These are phyloP conservation scores for Artemisia argyi DNA, from an alignment of 129 eudicot genomes.

Conservation along the genomic window DNA sequence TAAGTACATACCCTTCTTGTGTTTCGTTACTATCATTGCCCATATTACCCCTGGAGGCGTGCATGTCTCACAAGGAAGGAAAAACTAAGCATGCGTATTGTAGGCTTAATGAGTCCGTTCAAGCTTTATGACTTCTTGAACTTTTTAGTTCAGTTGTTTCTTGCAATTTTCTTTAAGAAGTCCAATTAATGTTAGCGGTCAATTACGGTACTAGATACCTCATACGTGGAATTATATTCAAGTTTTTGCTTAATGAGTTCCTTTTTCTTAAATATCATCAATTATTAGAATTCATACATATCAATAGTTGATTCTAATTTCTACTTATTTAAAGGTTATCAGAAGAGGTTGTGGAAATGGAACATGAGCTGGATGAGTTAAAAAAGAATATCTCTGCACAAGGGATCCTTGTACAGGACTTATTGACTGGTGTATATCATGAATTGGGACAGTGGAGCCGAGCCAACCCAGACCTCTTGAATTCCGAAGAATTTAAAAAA, in stretches of 20 bases:
- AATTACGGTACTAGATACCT: background rate
- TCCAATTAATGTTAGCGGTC: background rate
- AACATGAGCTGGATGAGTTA: conserved; percentile 81
- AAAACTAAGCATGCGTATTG: background rate
- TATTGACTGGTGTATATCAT: conserved; percentile 68
- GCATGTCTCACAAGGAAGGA: background rate
- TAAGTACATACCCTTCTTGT: too few relatives aligned
- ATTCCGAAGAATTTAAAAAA: conserved; percentile 41
- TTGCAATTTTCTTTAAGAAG: conserved; percentile 1
- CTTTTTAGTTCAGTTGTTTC: conserved; percentile 2
- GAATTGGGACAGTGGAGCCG: conserved; percentile 67
- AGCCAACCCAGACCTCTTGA: conserved; percentile 39
- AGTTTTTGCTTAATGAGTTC: background rate
- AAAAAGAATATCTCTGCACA: conserved; percentile 80
- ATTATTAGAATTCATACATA: conserved; percentile 1
- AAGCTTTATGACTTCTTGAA: conserved; percentile 1
- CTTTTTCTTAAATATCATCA: background rate
- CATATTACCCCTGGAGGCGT: background rate
- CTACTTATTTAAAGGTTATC: conserved; percentile 53
- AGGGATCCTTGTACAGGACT: conserved; percentile 83
- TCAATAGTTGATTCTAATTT: conserved; percentile 10
- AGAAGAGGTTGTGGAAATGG: conserved; percentile 90
- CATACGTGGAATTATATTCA: background rate
- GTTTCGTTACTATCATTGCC: too few relatives aligned
- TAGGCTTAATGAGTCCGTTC: conserved; percentile 2